Percentiles rank a stretch among this genome's conserved stretches.
These are phyloP conservation scores for Panellus pusillus DNA, from an alignment of 768 basidiomycete genomes.

Conservation along the genomic window DNA sequence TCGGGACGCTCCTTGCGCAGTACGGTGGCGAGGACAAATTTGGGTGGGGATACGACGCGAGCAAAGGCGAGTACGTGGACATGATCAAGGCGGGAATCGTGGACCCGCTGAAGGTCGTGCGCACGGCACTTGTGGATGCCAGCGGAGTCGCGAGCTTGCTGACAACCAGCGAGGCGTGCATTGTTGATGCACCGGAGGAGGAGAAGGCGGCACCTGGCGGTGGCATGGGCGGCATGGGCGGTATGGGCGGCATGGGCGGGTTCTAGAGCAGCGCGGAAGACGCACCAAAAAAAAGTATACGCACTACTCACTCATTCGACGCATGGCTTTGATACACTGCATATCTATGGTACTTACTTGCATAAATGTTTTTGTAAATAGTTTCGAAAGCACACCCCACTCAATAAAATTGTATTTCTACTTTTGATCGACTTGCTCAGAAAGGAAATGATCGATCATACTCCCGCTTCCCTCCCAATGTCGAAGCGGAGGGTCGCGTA, in stretches of 20 bases:
- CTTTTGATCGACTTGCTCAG: too few relatives aligned
- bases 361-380: too few relatives aligned
- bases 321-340: too few relatives aligned
- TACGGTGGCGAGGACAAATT: slow-evolving; percentile 79
- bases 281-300: background rate
- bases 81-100: slow-evolving; percentile 95
- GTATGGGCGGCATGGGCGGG: slow-evolving; percentile 48
- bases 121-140: slow-evolving; percentile 91
- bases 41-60: slow-evolving; percentile 86
- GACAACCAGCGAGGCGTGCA: slow-evolving; percentile 89
- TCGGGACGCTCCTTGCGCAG: slow-evolving; percentile 75
- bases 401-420: too few relatives aligned
- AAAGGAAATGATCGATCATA: too few relatives aligned
- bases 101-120: slow-evolving; percentile 94
- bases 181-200: slow-evolving; percentile 90
- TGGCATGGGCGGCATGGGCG: slow-evolving; percentile 51
- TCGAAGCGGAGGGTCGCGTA: slow-evolving; percentile 76
- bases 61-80: slow-evolving; percentile 89
- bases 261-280: slow-evolving; percentile 4
- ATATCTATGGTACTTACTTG: too few relatives aligned
- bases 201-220: slow-evolving; percentile 48
- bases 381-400: too few relatives aligned
- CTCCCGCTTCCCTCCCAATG: slow-evolving; percentile 36
- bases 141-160: slow-evolving; percentile 90
- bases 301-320: background rate